Conservation (phyloP, 441 rosid species). For the Pelargonium australe region DNA sequence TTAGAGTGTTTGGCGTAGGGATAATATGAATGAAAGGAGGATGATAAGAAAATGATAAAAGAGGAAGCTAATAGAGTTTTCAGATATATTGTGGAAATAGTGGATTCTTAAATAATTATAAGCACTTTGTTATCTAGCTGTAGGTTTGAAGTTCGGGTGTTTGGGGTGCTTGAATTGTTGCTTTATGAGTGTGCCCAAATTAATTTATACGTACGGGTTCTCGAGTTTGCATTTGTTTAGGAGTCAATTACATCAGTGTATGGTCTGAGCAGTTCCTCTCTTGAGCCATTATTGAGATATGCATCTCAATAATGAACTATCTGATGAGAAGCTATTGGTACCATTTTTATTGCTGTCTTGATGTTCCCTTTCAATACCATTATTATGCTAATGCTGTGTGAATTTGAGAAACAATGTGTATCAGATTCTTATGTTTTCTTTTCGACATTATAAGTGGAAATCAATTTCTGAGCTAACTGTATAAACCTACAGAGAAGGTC, state of each 20-base stretch:
- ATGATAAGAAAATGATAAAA: neutral
- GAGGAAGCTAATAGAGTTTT: neutral
- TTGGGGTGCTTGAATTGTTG: neutral
- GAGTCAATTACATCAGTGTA: too few relatives aligned
- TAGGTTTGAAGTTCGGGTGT: neutral
- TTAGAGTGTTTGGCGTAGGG: neutral
- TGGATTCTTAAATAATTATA: neutral
- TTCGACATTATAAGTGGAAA: neutral
- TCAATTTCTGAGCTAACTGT: constrained; percentile 9
- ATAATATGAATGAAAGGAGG: neutral
- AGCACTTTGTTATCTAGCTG: neutral
- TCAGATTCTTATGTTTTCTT: neutral
- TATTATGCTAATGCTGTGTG: neutral
- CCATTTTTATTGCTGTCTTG: neutral
- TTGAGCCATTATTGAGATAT: too few relatives aligned
- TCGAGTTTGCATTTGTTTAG: too few relatives aligned
- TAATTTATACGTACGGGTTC: too few relatives aligned
- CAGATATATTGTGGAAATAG: neutral
- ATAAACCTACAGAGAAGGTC: constrained; percentile 48
- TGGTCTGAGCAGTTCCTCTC: too few relatives aligned
- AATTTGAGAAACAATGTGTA: neutral
- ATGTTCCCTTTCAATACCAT: neutral
- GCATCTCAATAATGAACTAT: too few relatives aligned
- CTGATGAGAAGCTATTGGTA: too few relatives aligned
- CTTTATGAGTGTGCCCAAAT: neutral